Evolutionary conservation across 2,329 filamentous ascomycete species (phyloP), one percentile per base, ranked within the genome.

Genomic region (Epichloe glyceriae): DNA sequence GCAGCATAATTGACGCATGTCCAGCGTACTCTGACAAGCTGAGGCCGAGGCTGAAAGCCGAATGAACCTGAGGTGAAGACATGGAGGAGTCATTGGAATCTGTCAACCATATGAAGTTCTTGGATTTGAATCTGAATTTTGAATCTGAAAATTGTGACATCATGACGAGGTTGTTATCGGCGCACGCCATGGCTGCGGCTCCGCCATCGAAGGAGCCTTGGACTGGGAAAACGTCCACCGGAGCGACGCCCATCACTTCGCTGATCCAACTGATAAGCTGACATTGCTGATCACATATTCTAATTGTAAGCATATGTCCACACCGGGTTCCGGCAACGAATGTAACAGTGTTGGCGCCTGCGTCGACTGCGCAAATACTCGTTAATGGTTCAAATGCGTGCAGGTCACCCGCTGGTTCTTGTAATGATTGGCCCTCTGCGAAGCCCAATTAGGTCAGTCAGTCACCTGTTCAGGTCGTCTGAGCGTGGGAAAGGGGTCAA

Each of bases 321-420:
- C 73, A 73, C 49, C 75, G 70, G 26, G 74, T 78, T 8, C 78
- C 78, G 8, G 70, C 58, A 4, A 72, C 58, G 2, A 79, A 47
- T 14, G 66, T 58, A 0, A 62, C 57, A 6, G 58, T 60, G 12
- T 60, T 53, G 2, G 49, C 41, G 3, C 54, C 55, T 49, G 67
- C 60, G 2, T 59, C 57, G 7, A 70, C 56, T 40, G 60, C 53
- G 33, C 66, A 64, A 37, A 79, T 66, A 50, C 72, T 76, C 8
- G 71, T 77, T 19, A 77, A 61, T 1, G 73, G 64, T 51, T 76
- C 73, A 15, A 60, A 53, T 4, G 42, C 49, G 12, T 48, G 19
- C 11, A 39, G 6, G 22, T 52, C 39, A 26, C 19, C 14, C 2
- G 37, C 22, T n/a, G 34, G 17, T 44, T 22, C 42, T n/a, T 15